These are phyloP conservation scores for Helicosporidium sp. DNA, from an alignment of 139 green algal genomes.

Conservation along the genomic window DNA sequence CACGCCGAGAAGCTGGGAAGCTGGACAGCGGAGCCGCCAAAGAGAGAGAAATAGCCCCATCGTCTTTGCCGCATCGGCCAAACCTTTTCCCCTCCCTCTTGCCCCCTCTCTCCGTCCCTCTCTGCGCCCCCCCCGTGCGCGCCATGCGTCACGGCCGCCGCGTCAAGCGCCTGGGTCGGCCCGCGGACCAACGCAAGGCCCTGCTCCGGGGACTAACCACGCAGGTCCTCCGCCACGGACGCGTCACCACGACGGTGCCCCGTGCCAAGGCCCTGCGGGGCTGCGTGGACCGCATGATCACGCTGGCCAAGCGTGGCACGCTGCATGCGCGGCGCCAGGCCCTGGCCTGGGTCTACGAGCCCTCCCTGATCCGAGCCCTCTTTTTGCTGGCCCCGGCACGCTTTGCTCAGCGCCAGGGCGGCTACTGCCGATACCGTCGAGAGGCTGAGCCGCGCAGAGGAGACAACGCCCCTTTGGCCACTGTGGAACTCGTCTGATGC, in stretches of 20 bases:
- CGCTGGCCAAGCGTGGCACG: conserved; percentile 75
- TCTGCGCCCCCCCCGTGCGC: conserved; percentile 33
- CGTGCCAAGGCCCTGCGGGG: conserved; percentile 83
- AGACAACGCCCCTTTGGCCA: conserved; percentile 82
- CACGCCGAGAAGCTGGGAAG: no score
- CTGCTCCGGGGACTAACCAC: conserved; percentile 78
- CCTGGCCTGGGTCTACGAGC: conserved; percentile 73
- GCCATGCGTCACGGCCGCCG: conserved; percentile 84
- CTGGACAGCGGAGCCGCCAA: no score
- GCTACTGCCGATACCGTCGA: conserved; percentile 73
- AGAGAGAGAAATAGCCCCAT: no score
- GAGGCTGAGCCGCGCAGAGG: conserved; percentile 38
- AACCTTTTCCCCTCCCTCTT: no score
- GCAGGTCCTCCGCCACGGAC: conserved; percentile 75
- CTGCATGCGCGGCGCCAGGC: conserved; percentile 65
- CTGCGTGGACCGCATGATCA: conserved; percentile 95
- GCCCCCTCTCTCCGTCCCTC: no score
- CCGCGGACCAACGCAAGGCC: conserved; percentile 92
- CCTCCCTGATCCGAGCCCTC: conserved; percentile 66
- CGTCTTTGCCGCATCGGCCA: no score
- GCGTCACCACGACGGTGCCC: conserved; percentile 84
- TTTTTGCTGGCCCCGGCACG: conserved; percentile 64
- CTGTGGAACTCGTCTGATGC: conserved; percentile 84
- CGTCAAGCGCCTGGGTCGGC: conserved; percentile 55
- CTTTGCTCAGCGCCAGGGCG: conserved; percentile 68